Conservation (phyloP, 495 filamentous ascomycete species). For the Xylaria telfairii region DNA sequence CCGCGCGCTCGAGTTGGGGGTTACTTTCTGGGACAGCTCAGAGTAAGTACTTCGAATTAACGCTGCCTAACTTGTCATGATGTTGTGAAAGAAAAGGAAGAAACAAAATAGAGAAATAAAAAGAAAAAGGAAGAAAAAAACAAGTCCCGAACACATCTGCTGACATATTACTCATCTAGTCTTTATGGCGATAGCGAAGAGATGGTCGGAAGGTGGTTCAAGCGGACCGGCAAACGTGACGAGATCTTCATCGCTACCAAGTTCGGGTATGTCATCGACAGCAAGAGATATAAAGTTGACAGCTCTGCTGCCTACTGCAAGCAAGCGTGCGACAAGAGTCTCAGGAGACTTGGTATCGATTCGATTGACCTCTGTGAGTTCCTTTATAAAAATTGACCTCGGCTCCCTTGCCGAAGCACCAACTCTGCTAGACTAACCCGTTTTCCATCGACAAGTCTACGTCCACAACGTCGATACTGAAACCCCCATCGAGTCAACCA, state of each 20-base stretch:
- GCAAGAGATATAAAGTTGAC: slow-evolving; percentile 33
- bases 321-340: slow-evolving; percentile 50
- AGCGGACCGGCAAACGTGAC: slow-evolving; percentile 54
- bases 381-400: background rate
- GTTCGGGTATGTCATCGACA: slow-evolving; percentile 49
- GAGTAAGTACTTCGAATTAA: slow-evolving; percentile 31
- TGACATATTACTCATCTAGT: slow-evolving; percentile 14
- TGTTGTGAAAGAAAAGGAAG: no score
- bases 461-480: slow-evolving; percentile 37
- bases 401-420: background rate
- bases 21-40: slow-evolving; percentile 65
- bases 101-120: no score
- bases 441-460: slow-evolving; percentile 30
- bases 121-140: background rate
- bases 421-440: background rate
- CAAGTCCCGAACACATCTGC: background rate
- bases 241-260: slow-evolving; percentile 65
- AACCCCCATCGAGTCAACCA: slow-evolving; percentile 57
- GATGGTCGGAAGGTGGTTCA: slow-evolving; percentile 59
- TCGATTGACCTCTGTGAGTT: slow-evolving; percentile 54
- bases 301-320: slow-evolving; percentile 54
- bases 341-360: slow-evolving; percentile 50
- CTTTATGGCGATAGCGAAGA: slow-evolving; percentile 55
- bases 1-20: slow-evolving; percentile 60
- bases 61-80: slow-evolving; percentile 35